Conservation (phyloP, 2,329 filamentous ascomycete species). For the Trichothecium sympodiale region DNA sequence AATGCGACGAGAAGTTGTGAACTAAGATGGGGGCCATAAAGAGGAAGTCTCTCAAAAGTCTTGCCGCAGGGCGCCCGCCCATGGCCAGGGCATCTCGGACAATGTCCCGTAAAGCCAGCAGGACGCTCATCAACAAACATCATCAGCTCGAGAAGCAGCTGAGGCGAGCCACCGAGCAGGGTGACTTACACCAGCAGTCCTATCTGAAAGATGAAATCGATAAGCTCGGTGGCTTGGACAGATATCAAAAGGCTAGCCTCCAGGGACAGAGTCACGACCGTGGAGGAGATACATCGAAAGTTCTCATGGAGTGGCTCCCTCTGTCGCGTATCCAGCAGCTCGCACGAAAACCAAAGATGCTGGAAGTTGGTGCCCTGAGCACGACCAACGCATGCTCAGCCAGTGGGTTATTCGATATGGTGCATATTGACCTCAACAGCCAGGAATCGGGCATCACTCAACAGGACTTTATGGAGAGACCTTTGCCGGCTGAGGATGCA, state of each 20-base stretch:
- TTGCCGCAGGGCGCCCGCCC: conserved; percentile 43
- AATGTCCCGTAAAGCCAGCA: conserved; percentile 54
- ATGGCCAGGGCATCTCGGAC: conserved; percentile 39
- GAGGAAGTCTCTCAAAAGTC: conserved; percentile 31
- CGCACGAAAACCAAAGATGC: conserved; percentile 43
- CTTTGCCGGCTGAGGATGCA: conserved; percentile 49
- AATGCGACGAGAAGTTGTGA: neutral
- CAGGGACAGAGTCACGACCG: conserved; percentile 55
- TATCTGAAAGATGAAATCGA: conserved; percentile 43
- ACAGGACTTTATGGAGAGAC: conserved; percentile 89
- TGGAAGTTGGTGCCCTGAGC: conserved; percentile 85
- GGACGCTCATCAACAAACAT: conserved; percentile 52
- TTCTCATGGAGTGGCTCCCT: conserved; percentile 53
- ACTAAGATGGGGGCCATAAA: conserved; percentile 33
- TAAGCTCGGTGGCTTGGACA: conserved; percentile 47
- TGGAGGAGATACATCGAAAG: conserved; percentile 54
- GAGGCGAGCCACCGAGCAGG: conserved; percentile 40
- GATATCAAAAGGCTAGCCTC: conserved; percentile 58
- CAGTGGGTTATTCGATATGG: conserved; percentile 58
- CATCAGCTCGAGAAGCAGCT: conserved; percentile 55
- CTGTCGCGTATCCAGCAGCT: conserved; percentile 14
- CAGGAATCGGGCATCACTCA: conserved; percentile 71
- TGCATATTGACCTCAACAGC: conserved; percentile 83
- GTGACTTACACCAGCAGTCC: conserved; percentile 29
- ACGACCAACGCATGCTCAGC: conserved; percentile 74